Evolutionary conservation across 2,329 filamentous ascomycete genomes (phyloP).

Genomic region (Neonectria coccinea): DNA sequence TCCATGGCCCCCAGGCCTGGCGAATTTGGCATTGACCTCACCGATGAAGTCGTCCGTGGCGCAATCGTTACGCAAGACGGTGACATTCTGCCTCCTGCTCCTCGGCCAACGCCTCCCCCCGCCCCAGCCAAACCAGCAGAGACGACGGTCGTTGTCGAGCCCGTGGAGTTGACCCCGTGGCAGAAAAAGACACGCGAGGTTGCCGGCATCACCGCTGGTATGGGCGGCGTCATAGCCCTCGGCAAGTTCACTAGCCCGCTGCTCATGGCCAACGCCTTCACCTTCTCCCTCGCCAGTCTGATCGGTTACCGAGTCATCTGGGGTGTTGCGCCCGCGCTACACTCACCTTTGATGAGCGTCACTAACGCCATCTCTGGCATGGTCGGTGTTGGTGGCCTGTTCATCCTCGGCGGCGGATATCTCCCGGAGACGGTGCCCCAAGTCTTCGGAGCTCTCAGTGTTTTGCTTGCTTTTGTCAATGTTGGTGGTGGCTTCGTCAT

Average conservation of each 20-base stretch:
- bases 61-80: conserved; percentile 86
- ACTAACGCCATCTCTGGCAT: conserved; percentile 94
- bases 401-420: conserved; percentile 87
- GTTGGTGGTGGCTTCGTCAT: conserved; percentile 91
- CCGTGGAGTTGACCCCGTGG: conserved; percentile 81
- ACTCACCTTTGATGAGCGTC: conserved; percentile 91
- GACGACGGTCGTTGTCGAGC: conserved; percentile 62
- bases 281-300: conserved; percentile 83
- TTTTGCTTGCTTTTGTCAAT: conserved; percentile 88
- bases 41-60: conserved; percentile 87
- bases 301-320: conserved; percentile 91
- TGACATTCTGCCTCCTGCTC: conserved; percentile 79
- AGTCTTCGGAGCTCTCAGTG: conserved; percentile 80
- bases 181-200: conserved; percentile 84
- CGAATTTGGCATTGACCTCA: conserved; percentile 82
- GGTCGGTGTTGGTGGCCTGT: conserved; percentile 89
- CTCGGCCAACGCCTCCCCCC: conserved; percentile 72
- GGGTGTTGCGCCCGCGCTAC: conserved; percentile 85
- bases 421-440: conserved; percentile 84
- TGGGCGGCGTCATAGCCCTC: conserved; percentile 79
- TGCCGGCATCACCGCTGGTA: conserved; percentile 77
- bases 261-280: conserved; percentile 91
- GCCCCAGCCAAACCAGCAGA: conserved; percentile 57
- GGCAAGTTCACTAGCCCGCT: conserved; percentile 85
- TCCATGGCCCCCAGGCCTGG: conserved; percentile 84